These are phyloP conservation scores for Ophiosphaerella herpotricha DNA, from an alignment of 2,329 filamentous ascomycete genomes.

Conservation along the genomic window DNA sequence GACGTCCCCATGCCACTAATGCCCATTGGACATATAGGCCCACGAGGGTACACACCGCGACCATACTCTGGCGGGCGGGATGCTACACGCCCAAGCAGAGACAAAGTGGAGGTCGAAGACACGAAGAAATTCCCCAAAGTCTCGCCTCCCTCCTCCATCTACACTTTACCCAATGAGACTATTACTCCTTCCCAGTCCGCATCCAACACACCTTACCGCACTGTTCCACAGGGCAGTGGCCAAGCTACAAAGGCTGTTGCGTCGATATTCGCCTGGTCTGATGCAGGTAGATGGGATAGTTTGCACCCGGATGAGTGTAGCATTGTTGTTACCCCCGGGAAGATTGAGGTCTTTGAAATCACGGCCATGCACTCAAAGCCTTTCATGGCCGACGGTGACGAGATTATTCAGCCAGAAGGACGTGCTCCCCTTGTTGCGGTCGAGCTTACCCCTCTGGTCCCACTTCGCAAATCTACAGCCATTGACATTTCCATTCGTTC, in stretches of 20 bases:
- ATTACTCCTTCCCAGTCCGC: conserved; percentile 80
- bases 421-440: conserved; percentile 67
- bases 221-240: conserved; percentile 55
- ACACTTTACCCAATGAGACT: conserved; percentile 54
- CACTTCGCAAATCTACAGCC: conserved; percentile 85
- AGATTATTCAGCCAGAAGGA: conserved; percentile 41
- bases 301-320: conserved; percentile 66
- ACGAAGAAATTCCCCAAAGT: conserved; percentile 48
- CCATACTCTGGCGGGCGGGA: conserved; percentile 16
- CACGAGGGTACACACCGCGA: conserved; percentile 20
- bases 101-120: conserved; percentile 21
- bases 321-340: conserved; percentile 65
- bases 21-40: conserved; percentile 30
- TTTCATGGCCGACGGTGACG: conserved; percentile 47
- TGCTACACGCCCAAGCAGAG: conserved; percentile 12
- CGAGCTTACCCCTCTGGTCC: conserved; percentile 88
- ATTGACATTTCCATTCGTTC: conserved; percentile 94
- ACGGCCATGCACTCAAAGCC: conserved; percentile 52
- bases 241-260: conserved; percentile 63
- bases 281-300: conserved; percentile 62
- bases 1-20: conserved; percentile 46
- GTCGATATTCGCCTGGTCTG: conserved; percentile 67
- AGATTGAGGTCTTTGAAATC: conserved; percentile 67
- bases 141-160: conserved; percentile 48
- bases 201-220: conserved; percentile 72